Evolutionary conservation across 2,329 filamentous ascomycete species (phyloP).

Genomic region (Sclerotinia borealis): DNA sequence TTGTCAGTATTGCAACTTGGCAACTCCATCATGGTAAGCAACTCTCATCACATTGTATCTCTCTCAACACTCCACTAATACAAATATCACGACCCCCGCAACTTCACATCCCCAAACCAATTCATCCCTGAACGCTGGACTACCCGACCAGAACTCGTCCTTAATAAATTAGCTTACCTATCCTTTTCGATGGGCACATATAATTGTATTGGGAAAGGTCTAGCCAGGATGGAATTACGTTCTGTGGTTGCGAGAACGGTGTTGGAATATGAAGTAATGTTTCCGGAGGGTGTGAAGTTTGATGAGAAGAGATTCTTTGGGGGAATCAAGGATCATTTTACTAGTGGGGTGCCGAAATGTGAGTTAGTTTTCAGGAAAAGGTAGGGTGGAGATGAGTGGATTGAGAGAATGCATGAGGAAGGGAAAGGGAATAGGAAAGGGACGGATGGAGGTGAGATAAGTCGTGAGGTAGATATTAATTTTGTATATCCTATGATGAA

Average conservation of each 20-base stretch:
- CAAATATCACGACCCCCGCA: not conserved
- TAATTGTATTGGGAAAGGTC: conserved; percentile 30
- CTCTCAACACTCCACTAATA: not conserved
- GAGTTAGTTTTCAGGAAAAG: not conserved
- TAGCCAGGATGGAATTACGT: conserved; percentile 33
- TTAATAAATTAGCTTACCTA: conserved; percentile 27
- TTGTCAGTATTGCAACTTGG: conserved; percentile 15
- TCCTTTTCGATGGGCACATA: conserved; percentile 23
- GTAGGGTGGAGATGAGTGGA: not conserved
- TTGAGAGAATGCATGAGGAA: too few species aligned
- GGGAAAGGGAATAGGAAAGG: too few species aligned
- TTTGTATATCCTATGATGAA: too few species aligned
- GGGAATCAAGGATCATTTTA: not conserved
- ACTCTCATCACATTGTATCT: not conserved
- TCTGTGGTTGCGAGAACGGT: conserved; percentile 19
- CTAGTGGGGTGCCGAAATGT: not conserved
- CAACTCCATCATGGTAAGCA: conserved; percentile 16
- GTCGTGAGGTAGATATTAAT: too few species aligned
- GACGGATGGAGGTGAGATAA: too few species aligned
- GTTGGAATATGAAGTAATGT: not conserved
- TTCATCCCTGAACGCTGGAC: conserved; percentile 34
- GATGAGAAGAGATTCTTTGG: not conserved
- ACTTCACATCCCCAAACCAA: conserved; percentile 17
- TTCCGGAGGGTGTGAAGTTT: not conserved
- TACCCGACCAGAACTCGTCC: conserved; percentile 17